Base-by-base conservation (phyloP, 805 yeast species). In the Candida sithepensis region DNA sequence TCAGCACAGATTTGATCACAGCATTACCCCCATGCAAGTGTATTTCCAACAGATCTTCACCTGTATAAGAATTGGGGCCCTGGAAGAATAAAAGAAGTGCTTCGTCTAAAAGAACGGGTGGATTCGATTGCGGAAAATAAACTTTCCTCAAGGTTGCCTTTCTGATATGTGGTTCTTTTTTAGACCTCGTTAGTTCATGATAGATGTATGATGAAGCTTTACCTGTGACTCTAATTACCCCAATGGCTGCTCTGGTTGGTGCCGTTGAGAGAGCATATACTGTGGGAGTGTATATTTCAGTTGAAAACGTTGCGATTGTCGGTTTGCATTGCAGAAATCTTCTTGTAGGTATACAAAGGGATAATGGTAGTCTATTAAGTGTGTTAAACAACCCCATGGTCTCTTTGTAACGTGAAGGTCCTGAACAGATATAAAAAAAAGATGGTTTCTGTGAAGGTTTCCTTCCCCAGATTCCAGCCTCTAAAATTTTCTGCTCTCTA, bases 11-110 rank as follows among this genome's bases (percentile, higher is more conserved):
- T 42, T 74, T 71, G 2, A 88, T 78, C 1, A 92, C 88, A 0
- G 98, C 97, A 12, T 77, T 81, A 3, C 98, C 97, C 3, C 99
- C 99, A 65, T 94, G 99, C 2, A 88, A 66, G 60, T 94, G 97
- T n/a, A 94, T 63, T 59, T 94, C 99, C 9, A 91, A 69, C 22
- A 85, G 57, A 56, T 92, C 97, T 63, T 94, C 98, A 1, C 99
- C 99, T 0, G 98, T 94, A 59, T 84, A 94, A 0, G 96, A 84
- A 13, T 74, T 70, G 0, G 97, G 97, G 2, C 76, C 77, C 16
- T 78, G 64, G 66, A 92, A 91, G 58, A 68, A 84, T 1, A 90
- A 58, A 0, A 84, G 71, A 18, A 94, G 65, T 0, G 97, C 88
- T 51, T 88, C 85, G 66, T 94, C 99, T 8, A 94, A 65, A 2